A percentile compares a stretch with the other conserved stretches of the same genome.
These are phyloP conservation scores for Yamadazyma takamatsuzukensis DNA, from an alignment of 805 yeast species.

Conservation along the genomic window DNA sequence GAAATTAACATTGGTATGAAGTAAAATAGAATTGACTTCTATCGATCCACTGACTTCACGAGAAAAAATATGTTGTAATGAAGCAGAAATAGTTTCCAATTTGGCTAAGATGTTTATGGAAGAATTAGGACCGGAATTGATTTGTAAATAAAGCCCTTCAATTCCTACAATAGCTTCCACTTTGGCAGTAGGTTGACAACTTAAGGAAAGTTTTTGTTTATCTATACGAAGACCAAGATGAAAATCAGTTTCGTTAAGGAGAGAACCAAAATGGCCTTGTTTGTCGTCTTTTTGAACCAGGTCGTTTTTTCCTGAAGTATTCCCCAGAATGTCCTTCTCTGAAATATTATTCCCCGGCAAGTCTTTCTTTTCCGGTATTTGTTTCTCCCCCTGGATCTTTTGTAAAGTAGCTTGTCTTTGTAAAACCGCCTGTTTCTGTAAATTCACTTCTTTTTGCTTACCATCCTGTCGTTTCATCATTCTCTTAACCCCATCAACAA, in stretches of 20 bases:
- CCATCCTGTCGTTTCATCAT: slow-evolving; percentile 32
- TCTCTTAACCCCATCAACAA: slow-evolving; percentile 46
- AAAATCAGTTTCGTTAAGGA: slow-evolving; percentile 56
- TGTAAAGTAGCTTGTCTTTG: background rate
- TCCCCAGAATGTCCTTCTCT: background rate
- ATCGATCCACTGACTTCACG: slow-evolving; percentile 82
- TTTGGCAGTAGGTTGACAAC: slow-evolving; percentile 93
- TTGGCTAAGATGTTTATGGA: slow-evolving; percentile 42
- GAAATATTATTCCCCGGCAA: background rate
- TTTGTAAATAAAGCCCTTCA: slow-evolving; percentile 58
- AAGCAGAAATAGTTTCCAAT: slow-evolving; percentile 57
- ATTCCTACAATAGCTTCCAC: slow-evolving; percentile 82
- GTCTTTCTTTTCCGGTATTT: background rate
- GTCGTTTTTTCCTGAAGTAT: background rate
- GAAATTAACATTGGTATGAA: slow-evolving; percentile 47
- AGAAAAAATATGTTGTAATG: slow-evolving; percentile 86
- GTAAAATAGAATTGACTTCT: slow-evolving; percentile 39
- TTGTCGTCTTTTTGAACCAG: slow-evolving; percentile 2
- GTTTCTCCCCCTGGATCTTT: background rate
- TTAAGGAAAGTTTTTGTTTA: slow-evolving; percentile 69
- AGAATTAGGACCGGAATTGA: slow-evolving; percentile 48
- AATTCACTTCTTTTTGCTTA: background rate
- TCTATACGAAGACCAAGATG: slow-evolving; percentile 63
- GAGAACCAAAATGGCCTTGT: slow-evolving; percentile 16
- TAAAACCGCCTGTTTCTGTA: background rate